A percentile compares a stretch with the other conserved stretches of the same genome.
Conservation (phyloP, 192 early-diverging fungal genomes). For the Coemansia asiatica region DNA sequence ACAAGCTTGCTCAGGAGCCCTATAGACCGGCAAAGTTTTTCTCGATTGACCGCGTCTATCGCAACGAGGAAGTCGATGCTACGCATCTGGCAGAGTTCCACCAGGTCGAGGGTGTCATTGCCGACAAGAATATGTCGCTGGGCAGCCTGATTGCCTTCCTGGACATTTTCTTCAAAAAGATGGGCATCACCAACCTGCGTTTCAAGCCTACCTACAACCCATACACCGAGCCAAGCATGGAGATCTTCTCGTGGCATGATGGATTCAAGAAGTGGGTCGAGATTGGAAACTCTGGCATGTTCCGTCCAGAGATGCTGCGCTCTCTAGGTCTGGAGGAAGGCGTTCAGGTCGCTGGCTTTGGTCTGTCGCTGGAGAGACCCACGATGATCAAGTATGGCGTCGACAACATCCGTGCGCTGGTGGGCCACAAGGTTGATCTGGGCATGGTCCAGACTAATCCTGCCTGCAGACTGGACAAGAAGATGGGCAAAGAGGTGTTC, state of each 20-base stretch:
- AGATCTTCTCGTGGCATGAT: conserved; percentile 97
- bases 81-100: conserved; percentile 99
- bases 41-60: conserved; percentile 98
- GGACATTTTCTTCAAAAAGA: conserved; percentile 96
- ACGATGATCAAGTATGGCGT: conserved; percentile 98
- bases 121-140: conserved; percentile 89
- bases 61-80: conserved; percentile 96
- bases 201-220: conserved; percentile 99
- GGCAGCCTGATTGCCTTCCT: conserved; percentile 96
- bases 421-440: conserved; percentile 94
- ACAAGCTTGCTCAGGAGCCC: conserved; percentile 84
- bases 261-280: conserved; percentile 89
- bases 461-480: conserved; percentile 88
- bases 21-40: conserved; percentile 98
- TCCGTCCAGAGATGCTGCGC: conserved; percentile 98
- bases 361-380: conserved; percentile 92
- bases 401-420: conserved; percentile 89
- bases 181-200: conserved; percentile 88
- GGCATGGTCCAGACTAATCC: conserved; percentile 86
- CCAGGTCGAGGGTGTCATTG: conserved; percentile 98
- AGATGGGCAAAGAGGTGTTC: conserved; percentile 43
- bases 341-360: conserved; percentile 97
- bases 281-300: conserved; percentile 99
- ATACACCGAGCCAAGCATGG: conserved; percentile 99
- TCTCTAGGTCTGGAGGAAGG: conserved; percentile 93